Evolutionary conservation across 2,329 filamentous ascomycete genomes (phyloP).

Genomic region (Paecilomyces niveus): DNA sequence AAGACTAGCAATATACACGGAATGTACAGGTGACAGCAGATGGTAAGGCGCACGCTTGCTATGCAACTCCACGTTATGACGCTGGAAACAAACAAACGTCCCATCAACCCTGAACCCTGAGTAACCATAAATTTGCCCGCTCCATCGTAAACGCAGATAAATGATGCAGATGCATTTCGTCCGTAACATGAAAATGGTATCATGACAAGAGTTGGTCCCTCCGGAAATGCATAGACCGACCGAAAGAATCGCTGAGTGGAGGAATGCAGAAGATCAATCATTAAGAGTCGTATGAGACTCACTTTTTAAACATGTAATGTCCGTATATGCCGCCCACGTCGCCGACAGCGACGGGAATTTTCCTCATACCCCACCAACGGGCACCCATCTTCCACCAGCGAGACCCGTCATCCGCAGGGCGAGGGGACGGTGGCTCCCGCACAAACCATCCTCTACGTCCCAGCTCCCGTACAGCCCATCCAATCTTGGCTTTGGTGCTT

Average conservation of each 20-base stretch:
- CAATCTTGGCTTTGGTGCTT: constrained; percentile 49
- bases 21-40: background rate
- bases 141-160: background rate
- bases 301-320: constrained; percentile 54
- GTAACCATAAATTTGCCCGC: background rate
- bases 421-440: constrained; percentile 30
- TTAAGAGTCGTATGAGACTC: constrained; percentile 12
- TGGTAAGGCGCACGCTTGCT: background rate
- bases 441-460: constrained; percentile 65
- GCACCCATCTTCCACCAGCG: constrained; percentile 78
- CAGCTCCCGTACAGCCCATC: constrained; percentile 64
- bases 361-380: constrained; percentile 77
- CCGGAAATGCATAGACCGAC: background rate
- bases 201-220: background rate
- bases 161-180: background rate
- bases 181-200: background rate
- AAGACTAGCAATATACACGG: background rate
- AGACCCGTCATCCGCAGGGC: constrained; percentile 47
- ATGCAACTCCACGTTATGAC: background rate
- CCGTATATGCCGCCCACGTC: constrained; percentile 54
- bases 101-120: background rate
- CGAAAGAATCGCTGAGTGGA: background rate
- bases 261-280: background rate
- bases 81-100: background rate
- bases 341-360: constrained; percentile 48